Base-by-base conservation (phyloP, 1,284 basidiomycete genomes). In the Erythrobasidium hasegawianum region DNA sequence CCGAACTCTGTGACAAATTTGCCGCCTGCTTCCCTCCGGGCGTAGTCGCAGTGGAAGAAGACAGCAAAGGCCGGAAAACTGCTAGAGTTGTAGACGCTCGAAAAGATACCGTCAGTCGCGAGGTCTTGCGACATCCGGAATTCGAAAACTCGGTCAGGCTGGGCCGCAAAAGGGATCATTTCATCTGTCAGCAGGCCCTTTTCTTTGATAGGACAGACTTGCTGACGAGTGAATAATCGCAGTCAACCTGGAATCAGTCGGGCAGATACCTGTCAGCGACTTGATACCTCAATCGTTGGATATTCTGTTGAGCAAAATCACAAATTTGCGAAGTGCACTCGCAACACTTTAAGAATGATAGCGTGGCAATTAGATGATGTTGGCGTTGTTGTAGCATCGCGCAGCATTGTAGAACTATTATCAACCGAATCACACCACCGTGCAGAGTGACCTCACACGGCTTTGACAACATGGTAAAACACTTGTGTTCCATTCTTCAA, bases 201-300 rank as follows among this genome's bases (percentile, higher is more conserved):
- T 18, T 20, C 20, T 24, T 16, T 29, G 4, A 57, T 41, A 16
- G 50, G 47, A 7, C 13, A n/a, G n/a, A 7, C 45, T 40, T 24
- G 7, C 39, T 45, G 24, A 54, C 49, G 27, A 27, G 39, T 49
- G 61, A 9, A 70, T 41, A 54, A 38, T 20, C 67, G 3, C 72
- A 95, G 92, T 91, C 81, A 88, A 85, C 70, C 82, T 97, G 59
- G 93, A 97, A 78, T 91, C 90, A 0, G 89, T 93, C 70, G 88
- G 93, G 1, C 84, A 90, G 24, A 96, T 96, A 76, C 78, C 83
- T 14, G 92, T 94, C 0, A 85, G 94, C 76, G 83, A 87, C 45
- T 80, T 98, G n/a, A 79, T 97, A 7, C 86, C 86, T 0, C 89
- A 94, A 72, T 83, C 94, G 0, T 84, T 94, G 74, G 81, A 82